phyloP scores from a whole-genome alignment of 108 stramenopile genomes.

The Seminavis robusta region DNA sequence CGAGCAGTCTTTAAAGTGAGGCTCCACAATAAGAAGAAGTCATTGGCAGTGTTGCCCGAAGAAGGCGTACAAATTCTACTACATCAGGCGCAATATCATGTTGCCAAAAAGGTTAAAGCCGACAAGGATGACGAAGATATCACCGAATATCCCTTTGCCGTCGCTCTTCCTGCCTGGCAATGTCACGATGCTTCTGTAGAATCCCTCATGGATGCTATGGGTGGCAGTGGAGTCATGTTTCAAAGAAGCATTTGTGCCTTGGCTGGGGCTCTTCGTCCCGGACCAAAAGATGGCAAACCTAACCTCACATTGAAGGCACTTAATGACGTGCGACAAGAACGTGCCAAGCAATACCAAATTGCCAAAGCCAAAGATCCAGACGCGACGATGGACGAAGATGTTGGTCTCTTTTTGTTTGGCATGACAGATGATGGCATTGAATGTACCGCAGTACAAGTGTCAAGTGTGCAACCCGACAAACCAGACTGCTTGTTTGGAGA shows the following conservation, averaged over 20 bases:
- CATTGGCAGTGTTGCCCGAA: constrained; percentile 71
- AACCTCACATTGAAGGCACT: constrained; percentile 23
- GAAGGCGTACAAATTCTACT: constrained; percentile 59
- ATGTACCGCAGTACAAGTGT: constrained; percentile 48
- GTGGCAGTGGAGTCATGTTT: constrained; percentile 51
- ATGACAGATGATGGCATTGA: constrained; percentile 41
- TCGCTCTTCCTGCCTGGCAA: constrained; percentile 70
- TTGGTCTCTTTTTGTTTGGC: constrained; percentile 38
- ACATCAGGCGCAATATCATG: constrained; percentile 50
- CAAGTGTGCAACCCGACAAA: constrained; percentile 18
- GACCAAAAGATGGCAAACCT: constrained; percentile 16
- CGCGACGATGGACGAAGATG: constrained; percentile 30
- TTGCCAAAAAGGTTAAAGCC: constrained; percentile 28
- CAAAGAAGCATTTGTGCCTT: constrained; percentile 66
- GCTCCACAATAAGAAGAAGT: constrained; percentile 63
- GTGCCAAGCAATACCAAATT: constrained; percentile 27
- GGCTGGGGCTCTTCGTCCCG: constrained; percentile 51
- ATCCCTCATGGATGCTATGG: constrained; percentile 59
- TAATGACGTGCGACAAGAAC: constrained; percentile 9
- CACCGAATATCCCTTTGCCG: constrained; percentile 56
- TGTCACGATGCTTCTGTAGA: constrained; percentile 59
- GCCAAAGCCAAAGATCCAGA: constrained; percentile 26
- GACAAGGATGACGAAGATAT: constrained; percentile 33
- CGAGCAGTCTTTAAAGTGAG: constrained; percentile 70
- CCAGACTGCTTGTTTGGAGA: constrained; percentile 37